These are phyloP conservation scores for Boletellus ananiceps DNA, from an alignment of 768 basidiomycete genomes.

Conservation along the genomic window DNA sequence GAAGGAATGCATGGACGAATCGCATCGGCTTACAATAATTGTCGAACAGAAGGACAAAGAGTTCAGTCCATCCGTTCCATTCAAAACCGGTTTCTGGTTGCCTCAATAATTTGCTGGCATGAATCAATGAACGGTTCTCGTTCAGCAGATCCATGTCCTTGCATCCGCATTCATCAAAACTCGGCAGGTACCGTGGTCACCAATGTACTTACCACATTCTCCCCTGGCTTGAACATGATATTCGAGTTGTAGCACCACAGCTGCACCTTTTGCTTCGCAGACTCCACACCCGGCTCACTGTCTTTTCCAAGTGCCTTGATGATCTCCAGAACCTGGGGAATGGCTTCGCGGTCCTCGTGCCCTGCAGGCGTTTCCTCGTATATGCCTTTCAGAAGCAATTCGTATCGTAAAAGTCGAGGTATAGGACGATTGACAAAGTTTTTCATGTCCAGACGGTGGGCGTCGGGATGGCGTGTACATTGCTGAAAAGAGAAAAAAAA, in stretches of 20 bases:
- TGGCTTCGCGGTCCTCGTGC: slow-evolving; percentile 78
- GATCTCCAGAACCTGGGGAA: slow-evolving; percentile 82
- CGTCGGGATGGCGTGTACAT: slow-evolving; percentile 62
- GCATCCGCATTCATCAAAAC: slow-evolving; percentile 1
- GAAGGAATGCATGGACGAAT: background rate
- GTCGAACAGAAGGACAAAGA: slow-evolving; percentile 89
- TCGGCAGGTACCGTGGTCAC: background rate
- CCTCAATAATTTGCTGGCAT: slow-evolving; percentile 76
- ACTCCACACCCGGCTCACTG: slow-evolving; percentile 80
- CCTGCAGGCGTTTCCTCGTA: slow-evolving; percentile 66
- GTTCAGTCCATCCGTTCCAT: slow-evolving; percentile 87
- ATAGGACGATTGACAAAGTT: slow-evolving; percentile 91
- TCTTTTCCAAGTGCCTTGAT: slow-evolving; percentile 85
- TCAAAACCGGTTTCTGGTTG: slow-evolving; percentile 87
- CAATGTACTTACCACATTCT: slow-evolving; percentile 47
- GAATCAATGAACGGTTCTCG: slow-evolving; percentile 76
- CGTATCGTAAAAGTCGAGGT: slow-evolving; percentile 84
- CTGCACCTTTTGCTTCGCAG: slow-evolving; percentile 85
- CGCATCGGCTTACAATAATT: slow-evolving; percentile 71
- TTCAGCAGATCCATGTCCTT: slow-evolving; percentile 88
- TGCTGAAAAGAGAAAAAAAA: slow-evolving; percentile 26
- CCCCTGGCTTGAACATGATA: slow-evolving; percentile 75
- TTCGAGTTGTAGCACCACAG: slow-evolving; percentile 82
- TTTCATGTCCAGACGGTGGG: slow-evolving; percentile 86
- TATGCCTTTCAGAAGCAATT: slow-evolving; percentile 77